Evolutionary conservation across 2,329 filamentous ascomycete genomes (phyloP), one percentile per base, ranked within the genome.

Genomic region (Fusarium circinatum): DNA sequence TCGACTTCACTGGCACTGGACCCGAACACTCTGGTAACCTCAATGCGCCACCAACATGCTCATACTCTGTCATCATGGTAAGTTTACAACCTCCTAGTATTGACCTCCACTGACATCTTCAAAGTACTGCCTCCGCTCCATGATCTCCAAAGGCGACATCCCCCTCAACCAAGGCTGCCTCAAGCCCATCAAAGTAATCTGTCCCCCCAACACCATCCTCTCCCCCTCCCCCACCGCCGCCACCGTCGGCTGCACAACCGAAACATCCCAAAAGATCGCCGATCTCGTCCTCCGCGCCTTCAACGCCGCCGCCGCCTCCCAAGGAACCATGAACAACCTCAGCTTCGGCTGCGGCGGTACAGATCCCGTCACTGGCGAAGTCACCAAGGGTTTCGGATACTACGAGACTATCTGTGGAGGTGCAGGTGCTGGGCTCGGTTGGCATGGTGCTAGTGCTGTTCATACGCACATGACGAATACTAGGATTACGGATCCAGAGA

Each of bases 271-370:
- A 65, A 80, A 80, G n/a, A 75, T 83, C 5, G 78, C 80, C 11
- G 93, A 95, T 76, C 92, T 94, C 4, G 91, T 95, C 3, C 86
- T 95, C 49, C 92, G 91, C 75, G 92, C 92, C 4, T 95, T 95
- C 85, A 86, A 88, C 58, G 93, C 92, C 4, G 93, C 91, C 64
- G 92, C 93, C 3, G 93, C 93, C 5, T 90, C 87, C 1, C 93
- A 95, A 75, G 93, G 93, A n/a, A 92, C 93, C 78, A 92, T 90
- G 80, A 95, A 95, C 82, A 95, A 94, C 78, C 85, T 95, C 18
- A 95, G 92, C 2, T 95, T 95, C 76, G 93, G 93, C 60, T 93
- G 93, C 76, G 91, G 90, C 26, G 82, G 81, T 7, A 75, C 76
- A 8, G 78, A 80, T 15, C 70, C 69, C 1, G 67, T 67, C 5